phyloP scores from a whole-genome alignment of 176 grass and related monocot species.

The Triticum aestivum region IWGSC_CS_RefSeq_v2.1 NC_057809.1:33171309-33171808 shows the following conservation, averaged over 20 bases:
- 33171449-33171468: not conserved
- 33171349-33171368: not conserved
- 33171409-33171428: not conserved
- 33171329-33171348: not conserved
- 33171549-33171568: not conserved
- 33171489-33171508: not conserved
- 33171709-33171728: no score
- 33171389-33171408: not conserved
- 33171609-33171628: no score
- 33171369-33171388: not conserved
- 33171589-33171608: no score
- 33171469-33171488: not conserved
- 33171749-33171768: not conserved
- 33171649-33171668: not conserved
- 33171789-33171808: not conserved
- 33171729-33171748: not conserved
- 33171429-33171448: not conserved
- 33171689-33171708: no score
- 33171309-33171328: not conserved
- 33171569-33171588: not conserved
- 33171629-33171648: no score
- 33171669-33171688: not conserved
- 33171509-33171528: no score
- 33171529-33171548: not conserved
- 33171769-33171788: not conserved